Percentiles rank a stretch among this genome's conserved stretches.
Conservation (phyloP, 2,329 filamentous ascomycete species). For the Cyphellophora attinorum region DNA sequence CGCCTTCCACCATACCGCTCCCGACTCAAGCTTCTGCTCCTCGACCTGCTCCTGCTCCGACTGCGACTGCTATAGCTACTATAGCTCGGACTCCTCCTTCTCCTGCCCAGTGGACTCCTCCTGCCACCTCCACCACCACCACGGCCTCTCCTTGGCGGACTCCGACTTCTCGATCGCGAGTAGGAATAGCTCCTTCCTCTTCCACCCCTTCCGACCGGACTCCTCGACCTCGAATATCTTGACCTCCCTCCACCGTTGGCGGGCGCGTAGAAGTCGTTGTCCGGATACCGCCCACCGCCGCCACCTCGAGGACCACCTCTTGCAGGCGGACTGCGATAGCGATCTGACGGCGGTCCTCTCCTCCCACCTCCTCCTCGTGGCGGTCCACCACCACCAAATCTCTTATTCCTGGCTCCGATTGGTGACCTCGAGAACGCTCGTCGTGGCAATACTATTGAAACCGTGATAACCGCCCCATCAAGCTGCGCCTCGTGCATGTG, state of each 20-base stretch:
- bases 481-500: constrained; percentile 98
- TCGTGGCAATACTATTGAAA: constrained; percentile 78
- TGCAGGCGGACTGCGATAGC: constrained; percentile 26
- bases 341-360: constrained; percentile 15
- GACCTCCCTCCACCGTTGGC: too few species aligned
- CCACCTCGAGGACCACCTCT: constrained; percentile 28
- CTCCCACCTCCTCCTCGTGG: constrained; percentile 41
- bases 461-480: constrained; percentile 71
- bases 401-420: constrained; percentile 59
- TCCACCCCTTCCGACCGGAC: constrained; percentile 25
- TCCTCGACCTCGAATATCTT: constrained; percentile 28
- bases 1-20: constrained; percentile 32
- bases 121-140: too few species aligned
- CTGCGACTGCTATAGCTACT: constrained; percentile 50
- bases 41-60: constrained; percentile 43
- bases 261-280: constrained; percentile 49
- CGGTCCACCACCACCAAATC: not conserved
- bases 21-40: constrained; percentile 33
- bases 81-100: constrained; percentile 53
- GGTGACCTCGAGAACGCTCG: constrained; percentile 75
- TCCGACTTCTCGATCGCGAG: constrained; percentile 30
- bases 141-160: constrained; percentile 25
- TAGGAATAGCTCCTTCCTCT: constrained; percentile 26
- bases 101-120: constrained; percentile 27
- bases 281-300: constrained; percentile 21